Base-by-base conservation (phyloP, 1,139 yeast genomes). In the Zygoascus hellenicus region DNA sequence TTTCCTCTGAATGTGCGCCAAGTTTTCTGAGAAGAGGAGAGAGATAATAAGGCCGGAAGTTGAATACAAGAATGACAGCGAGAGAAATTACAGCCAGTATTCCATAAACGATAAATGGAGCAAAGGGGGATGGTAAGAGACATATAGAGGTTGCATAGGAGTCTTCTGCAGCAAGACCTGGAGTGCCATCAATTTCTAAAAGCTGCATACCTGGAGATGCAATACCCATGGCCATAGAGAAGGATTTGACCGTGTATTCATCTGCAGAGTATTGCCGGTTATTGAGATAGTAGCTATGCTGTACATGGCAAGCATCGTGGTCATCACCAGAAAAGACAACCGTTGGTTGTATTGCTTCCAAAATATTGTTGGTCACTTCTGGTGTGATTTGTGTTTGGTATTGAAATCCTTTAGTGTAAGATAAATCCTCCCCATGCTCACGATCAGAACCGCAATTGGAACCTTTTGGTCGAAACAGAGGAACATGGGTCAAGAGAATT, bases 211-310 rank as follows among this genome's bases (percentile, higher is more conserved):
- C 97, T 0, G 98, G 98, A 47, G 71, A 71, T 28, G 72, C 66
- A 34, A 92, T 81, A 0, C 97, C 97, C 75, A 88, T 86, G 16
- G 96, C 89, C 96, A 92, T 87, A 2, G 96, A 85, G 48, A 86
- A 80, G 1, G 95, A 78, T 61, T 92, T 92, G 14, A 89, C 89
- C 0, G 97, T 86, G 52, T 84, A 80, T 63, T 92, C 98, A 44
- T 82, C 79, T 16, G 42, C 46, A 22, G 46, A 11, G 16, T 17
- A 22, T 13, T 37, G 41, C 13, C 39, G 38, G 16, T 31, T 14
- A 4, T 51, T 45, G 3, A 51, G 46, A 6, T 43, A 36, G 47
- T 74, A 79, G 2, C 74, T 65, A 58, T 89, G 96, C 10, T 69
- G 66, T 11, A 85, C 77, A 54, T 84, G 89, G 65, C 98, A 92